These are phyloP conservation scores for Colletotrichum costaricense DNA, from an alignment of 2,329 filamentous ascomycete genomes.

Conservation along the genomic window DNA sequence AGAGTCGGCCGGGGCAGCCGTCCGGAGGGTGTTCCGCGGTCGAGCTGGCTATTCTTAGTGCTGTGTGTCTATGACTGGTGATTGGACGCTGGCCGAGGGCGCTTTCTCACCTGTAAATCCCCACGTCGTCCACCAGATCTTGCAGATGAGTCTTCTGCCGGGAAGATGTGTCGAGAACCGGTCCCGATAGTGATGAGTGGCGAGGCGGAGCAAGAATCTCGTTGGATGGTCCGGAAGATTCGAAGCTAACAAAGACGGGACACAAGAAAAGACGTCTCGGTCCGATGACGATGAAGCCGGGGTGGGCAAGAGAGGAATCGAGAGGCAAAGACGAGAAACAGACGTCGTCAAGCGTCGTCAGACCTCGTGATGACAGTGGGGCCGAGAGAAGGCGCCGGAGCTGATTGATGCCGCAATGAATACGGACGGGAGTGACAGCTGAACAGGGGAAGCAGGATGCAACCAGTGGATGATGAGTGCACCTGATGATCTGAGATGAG, in stretches of 20 bases:
- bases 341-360: conserved; percentile 14
- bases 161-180: conserved; percentile 24
- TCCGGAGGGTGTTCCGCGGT: conserved; percentile 31
- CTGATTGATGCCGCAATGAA: neutral
- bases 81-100: conserved; percentile 38
- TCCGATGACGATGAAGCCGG: conserved; percentile 14
- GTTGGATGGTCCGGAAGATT: conserved; percentile 10
- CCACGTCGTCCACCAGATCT: conserved; percentile 29
- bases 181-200: conserved; percentile 18
- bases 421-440: conserved; percentile 4
- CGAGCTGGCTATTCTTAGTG: conserved; percentile 43
- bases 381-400: neutral
- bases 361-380: conserved; percentile 19
- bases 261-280: neutral
- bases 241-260: conserved; percentile 9
- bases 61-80: conserved; percentile 39
- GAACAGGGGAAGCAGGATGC: conserved; percentile 21
- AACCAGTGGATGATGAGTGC: neutral
- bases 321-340: conserved; percentile 18
- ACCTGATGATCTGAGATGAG: neutral
- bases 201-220: conserved; percentile 3
- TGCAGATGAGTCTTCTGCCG: conserved; percentile 21
- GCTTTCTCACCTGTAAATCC: conserved; percentile 33
- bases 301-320: conserved; percentile 22
- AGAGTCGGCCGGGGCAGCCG: conserved; percentile 21